Conservation (phyloP, 495 filamentous ascomycete species). For the Podospora pseudocomata region DNA sequence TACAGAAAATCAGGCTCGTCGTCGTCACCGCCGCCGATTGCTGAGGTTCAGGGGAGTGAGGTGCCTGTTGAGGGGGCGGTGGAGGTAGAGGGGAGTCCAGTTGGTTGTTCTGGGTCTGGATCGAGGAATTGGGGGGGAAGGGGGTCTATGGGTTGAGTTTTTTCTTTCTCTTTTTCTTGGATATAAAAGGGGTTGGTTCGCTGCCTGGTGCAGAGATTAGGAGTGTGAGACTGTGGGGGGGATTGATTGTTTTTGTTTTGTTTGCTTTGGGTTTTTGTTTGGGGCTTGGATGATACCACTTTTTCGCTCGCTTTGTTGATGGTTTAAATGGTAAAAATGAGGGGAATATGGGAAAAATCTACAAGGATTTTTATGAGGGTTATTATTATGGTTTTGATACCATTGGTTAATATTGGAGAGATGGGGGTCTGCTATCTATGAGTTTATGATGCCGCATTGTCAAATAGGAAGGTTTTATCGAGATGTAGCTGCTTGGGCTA, state of each 20-base stretch:
- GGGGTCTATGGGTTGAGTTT: neutral
- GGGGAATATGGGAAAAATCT: neutral
- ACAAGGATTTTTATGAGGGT: neutral
- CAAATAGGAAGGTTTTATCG: too few relatives aligned
- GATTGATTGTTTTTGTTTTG: neutral
- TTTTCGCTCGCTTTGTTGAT: neutral
- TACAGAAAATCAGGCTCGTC: neutral
- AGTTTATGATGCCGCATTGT: too few relatives aligned
- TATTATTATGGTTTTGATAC: neutral
- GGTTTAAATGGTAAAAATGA: neutral
- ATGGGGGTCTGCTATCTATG: too few relatives aligned
- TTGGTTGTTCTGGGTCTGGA: neutral
- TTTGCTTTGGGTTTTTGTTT: neutral
- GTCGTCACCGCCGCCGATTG: neutral
- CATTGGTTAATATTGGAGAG: too few relatives aligned
- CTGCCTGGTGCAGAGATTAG: neutral
- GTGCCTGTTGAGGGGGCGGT: neutral
- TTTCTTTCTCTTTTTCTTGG: neutral
- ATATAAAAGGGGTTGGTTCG: neutral
- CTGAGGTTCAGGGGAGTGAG: constrained; percentile 2
- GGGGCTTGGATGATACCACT: neutral
- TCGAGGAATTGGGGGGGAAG: neutral
- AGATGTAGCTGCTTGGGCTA: too few relatives aligned
- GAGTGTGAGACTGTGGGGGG: too few relatives aligned
- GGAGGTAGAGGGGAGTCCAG: neutral